Percentiles rank a stretch among this genome's conserved stretches.
Conservation (phyloP, 305 asterid species). For the Solanum hybrid region DNA sequence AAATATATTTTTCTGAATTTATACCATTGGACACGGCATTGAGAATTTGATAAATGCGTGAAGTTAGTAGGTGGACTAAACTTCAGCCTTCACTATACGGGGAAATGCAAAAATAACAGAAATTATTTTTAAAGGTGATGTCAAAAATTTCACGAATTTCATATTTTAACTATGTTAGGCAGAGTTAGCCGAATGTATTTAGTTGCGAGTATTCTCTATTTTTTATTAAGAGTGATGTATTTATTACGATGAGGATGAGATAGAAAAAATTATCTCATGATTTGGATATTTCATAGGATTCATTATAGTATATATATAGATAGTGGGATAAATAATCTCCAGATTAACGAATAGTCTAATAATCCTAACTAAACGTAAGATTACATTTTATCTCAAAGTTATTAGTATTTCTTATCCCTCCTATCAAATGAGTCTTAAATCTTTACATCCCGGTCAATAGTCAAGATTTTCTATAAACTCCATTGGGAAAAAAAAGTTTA, state of each 20-base stretch:
- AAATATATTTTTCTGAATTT: background rate
- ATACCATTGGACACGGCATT: constrained; percentile 7
- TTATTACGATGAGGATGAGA: background rate
- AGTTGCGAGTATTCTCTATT: background rate
- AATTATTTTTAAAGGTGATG: too few relatives aligned
- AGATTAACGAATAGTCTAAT: background rate
- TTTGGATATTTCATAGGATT: background rate
- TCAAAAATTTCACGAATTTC: too few relatives aligned
- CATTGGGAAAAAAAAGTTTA: background rate
- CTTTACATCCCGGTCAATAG: background rate
- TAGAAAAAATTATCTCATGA: background rate
- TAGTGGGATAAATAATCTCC: background rate
- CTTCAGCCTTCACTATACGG: background rate
- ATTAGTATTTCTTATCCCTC: background rate
- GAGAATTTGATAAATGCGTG: background rate
- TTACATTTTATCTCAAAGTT: background rate
- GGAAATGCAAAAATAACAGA: background rate
- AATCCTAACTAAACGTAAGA: accelerated
- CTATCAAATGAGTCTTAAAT: background rate
- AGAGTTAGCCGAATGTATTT: background rate
- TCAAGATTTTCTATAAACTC: background rate
- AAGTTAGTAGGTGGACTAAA: background rate
- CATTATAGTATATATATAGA: background rate
- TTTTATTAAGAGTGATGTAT: background rate
- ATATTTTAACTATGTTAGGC: background rate